phyloP scores from a whole-genome alignment of 225 moss, liverwort and hornwort genomes.

The Antitrichia curtipendula region DNA sequence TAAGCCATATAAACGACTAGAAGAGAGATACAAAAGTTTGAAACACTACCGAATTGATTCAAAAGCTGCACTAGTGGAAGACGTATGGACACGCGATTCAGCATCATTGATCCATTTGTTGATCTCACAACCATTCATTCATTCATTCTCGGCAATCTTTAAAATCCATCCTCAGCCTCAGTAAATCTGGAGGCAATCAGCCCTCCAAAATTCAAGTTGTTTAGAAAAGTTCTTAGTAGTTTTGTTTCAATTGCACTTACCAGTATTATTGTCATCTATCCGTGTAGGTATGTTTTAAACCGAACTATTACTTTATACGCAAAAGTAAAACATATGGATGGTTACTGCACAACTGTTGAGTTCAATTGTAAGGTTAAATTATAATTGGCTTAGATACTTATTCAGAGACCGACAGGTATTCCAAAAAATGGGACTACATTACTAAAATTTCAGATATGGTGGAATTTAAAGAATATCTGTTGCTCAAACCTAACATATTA shows the following conservation, averaged over 20 bases:
- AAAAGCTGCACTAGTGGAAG: neutral
- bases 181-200: slow-evolving; percentile 3
- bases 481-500: neutral
- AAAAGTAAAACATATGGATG: neutral
- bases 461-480: neutral
- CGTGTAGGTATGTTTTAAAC: neutral
- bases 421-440: neutral
- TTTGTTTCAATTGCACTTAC: neutral
- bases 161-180: slow-evolving; percentile 12
- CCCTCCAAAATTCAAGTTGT: neutral
- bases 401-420: neutral
- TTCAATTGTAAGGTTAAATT: neutral
- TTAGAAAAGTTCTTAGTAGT: neutral
- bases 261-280: neutral
- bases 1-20: neutral
- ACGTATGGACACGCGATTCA: neutral
- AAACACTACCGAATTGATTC: neutral
- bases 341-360: neutral
- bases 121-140: neutral
- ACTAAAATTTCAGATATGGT: neutral
- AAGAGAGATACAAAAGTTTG: neutral
- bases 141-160: slow-evolving; percentile 3
- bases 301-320: neutral
- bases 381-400: neutral
- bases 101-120: neutral